phyloP scores from a whole-genome alignment of 139 green algal species.

The Chlamydomonas sp. region DNA sequence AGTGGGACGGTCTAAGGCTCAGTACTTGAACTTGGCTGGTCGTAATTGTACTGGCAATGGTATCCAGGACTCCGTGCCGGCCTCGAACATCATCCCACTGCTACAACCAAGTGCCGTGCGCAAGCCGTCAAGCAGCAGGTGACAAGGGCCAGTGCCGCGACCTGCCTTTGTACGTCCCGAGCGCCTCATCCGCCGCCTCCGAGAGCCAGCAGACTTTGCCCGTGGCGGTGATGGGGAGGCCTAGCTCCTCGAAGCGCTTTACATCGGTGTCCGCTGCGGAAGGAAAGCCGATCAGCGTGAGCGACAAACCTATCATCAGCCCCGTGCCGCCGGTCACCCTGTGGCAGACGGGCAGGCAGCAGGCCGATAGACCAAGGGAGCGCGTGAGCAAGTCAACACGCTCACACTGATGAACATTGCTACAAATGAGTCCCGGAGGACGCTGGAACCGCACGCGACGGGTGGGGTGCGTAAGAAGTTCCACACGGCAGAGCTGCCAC shows the following conservation, averaged over 20 bases:
- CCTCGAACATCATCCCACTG: slow-evolving; percentile 1
- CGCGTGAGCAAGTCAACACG: slow-evolving; percentile 17
- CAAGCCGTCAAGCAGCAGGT: slow-evolving; percentile 6
- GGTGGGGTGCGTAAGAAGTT: slow-evolving; percentile 9
- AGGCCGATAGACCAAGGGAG: neutral
- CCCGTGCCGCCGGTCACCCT: slow-evolving; percentile 7
- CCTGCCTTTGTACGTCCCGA: slow-evolving; percentile 9
- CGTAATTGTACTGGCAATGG: neutral
- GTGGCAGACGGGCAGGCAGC: neutral
- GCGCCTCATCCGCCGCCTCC: neutral
- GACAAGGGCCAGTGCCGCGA: neutral
- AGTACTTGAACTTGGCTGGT: neutral
- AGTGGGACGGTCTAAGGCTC: neutral
- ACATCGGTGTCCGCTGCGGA: neutral
- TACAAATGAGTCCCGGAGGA: neutral
- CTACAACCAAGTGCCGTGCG: neutral
- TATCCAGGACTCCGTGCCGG: neutral
- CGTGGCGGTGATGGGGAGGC: slow-evolving; percentile 1
- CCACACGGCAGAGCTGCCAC: neutral
- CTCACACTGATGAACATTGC: neutral
- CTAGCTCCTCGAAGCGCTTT: slow-evolving; percentile 2
- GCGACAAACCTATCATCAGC: neutral
- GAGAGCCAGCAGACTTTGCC: slow-evolving; percentile 9
- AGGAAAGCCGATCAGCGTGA: slow-evolving; percentile 17
- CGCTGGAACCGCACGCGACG: neutral